Conservation (phyloP, 2,329 filamentous ascomycete genomes). For the Trichophyton benhamiae region DNA sequence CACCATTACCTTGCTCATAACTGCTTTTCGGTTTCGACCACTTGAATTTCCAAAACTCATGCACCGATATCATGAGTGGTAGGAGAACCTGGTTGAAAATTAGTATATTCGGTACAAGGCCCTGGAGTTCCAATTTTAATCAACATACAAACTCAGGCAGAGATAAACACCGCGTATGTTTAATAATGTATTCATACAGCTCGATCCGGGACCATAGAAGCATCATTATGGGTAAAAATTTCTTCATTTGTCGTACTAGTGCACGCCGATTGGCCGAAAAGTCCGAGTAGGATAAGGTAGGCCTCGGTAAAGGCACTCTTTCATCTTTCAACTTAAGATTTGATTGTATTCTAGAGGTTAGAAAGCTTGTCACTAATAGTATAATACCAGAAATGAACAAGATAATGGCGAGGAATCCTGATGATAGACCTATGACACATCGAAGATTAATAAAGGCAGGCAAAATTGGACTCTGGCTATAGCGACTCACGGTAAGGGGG, state of each 20-base stretch:
- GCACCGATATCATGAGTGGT: constrained; percentile 31
- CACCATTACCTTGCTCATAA: constrained; percentile 7
- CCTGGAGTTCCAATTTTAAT: background rate
- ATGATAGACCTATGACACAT: constrained; percentile 32
- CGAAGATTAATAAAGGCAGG: background rate
- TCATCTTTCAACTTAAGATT: background rate
- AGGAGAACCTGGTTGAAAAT: constrained; percentile 24
- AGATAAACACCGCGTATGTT: constrained; percentile 34
- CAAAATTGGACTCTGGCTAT: background rate
- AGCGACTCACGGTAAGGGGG: background rate
- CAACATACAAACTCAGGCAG: constrained; percentile 24
- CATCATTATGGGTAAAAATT: constrained; percentile 15
- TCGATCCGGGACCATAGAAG: constrained; percentile 26
- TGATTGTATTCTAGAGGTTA: constrained; percentile 14
- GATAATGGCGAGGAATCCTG: constrained; percentile 32
- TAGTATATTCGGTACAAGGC: background rate
- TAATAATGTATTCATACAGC: constrained; percentile 30
- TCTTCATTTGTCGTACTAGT: constrained; percentile 15
- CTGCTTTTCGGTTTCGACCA: constrained; percentile 16
- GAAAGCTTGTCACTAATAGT: constrained; percentile 28
- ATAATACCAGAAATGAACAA: constrained; percentile 31
- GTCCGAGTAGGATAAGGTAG: background rate
- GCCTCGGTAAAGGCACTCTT: background rate
- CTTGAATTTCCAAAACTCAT: constrained; percentile 29
- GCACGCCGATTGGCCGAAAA: constrained; percentile 9